Conservation (phyloP, 129 eudicot species). For the Logfia minima region DNA sequence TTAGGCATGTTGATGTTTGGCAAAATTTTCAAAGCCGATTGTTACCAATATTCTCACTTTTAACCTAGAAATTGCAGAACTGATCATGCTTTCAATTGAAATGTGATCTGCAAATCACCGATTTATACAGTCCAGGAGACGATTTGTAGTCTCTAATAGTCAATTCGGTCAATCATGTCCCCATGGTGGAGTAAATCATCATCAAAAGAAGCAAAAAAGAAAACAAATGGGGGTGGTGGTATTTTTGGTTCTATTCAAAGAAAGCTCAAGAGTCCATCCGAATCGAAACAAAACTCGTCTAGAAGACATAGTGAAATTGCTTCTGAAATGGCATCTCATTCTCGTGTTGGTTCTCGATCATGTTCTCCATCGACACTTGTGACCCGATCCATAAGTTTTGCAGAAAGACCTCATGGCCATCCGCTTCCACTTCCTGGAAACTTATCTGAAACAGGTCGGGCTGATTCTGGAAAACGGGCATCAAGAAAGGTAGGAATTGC, state of each 20-base stretch:
- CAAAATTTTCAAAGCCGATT: conserved; percentile 20
- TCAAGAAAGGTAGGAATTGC: conserved; percentile 34
- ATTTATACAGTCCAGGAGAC: conserved; percentile 10
- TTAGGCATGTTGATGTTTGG: conserved; percentile 36
- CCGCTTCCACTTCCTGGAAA: conserved; percentile 58
- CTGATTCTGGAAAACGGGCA: conserved; percentile 42
- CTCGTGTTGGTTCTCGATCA: conserved; percentile 31
- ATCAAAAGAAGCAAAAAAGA: conserved; percentile 52
- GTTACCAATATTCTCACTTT: conserved; percentile 26
- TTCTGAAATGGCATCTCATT: conserved; percentile 43
- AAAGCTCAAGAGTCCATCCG: conserved; percentile 47
- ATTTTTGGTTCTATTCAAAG: conserved; percentile 46
- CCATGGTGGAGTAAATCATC: conserved; percentile 64
- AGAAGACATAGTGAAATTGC: conserved; percentile 33
- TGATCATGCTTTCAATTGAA: conserved; percentile 4
- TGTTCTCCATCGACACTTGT: conserved; percentile 41
- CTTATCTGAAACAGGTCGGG: conserved; percentile 12
- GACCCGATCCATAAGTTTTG: conserved; percentile 51
- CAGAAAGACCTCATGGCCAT: conserved; percentile 44
- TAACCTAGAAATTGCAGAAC: conserved; percentile 25
- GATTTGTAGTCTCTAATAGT: conserved; percentile 12
- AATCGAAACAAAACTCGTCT: conserved; percentile 32
- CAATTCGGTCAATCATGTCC: conserved; percentile 43
- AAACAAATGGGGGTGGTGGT: conserved; percentile 37
- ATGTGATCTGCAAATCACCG: conserved; percentile 24